Evolutionary conservation across 495 filamentous ascomycete genomes (phyloP).

Genomic region (Aspergillus nanangensis): DNA sequence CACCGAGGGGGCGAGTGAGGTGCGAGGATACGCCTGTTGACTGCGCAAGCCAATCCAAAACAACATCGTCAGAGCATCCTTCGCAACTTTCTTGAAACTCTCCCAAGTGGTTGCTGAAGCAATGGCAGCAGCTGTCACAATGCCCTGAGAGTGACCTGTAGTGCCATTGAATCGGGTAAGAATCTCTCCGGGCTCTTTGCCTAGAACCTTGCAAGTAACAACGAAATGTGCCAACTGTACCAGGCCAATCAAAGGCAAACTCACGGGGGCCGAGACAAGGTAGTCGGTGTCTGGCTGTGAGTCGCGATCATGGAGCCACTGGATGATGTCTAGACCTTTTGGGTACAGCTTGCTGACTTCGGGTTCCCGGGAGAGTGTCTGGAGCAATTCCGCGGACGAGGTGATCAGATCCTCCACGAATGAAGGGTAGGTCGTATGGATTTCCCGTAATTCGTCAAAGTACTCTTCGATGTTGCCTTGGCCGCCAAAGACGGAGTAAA

Average conservation of each 20-base stretch:
- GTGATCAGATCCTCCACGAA: conserved; percentile 82
- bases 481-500: conserved; percentile 96
- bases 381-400: conserved; percentile 75
- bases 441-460: conserved; percentile 90
- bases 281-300: conserved; percentile 92
- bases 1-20: conserved; percentile 84
- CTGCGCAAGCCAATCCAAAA: conserved; percentile 99
- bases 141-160: conserved; percentile 95
- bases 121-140: conserved; percentile 90
- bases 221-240: conserved; percentile 92
- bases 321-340: conserved; percentile 89
- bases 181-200: conserved; percentile 79
- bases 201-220: conserved; percentile 85
- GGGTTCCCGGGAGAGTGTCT: conserved; percentile 76
- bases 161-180: conserved; percentile 77
- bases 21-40: conserved; percentile 93
- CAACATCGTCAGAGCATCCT: conserved; percentile 80
- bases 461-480: conserved; percentile 99
- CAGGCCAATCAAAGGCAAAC: conserved; percentile 91
- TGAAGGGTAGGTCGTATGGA: conserved; percentile 84
- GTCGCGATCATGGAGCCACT: conserved; percentile 84
- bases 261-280: conserved; percentile 93
- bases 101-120: conserved; percentile 87
- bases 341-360: conserved; percentile 90
- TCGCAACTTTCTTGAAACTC: conserved; percentile 72